Conservation (phyloP, 257 asterid species). For the Echites panduratus region DNA sequence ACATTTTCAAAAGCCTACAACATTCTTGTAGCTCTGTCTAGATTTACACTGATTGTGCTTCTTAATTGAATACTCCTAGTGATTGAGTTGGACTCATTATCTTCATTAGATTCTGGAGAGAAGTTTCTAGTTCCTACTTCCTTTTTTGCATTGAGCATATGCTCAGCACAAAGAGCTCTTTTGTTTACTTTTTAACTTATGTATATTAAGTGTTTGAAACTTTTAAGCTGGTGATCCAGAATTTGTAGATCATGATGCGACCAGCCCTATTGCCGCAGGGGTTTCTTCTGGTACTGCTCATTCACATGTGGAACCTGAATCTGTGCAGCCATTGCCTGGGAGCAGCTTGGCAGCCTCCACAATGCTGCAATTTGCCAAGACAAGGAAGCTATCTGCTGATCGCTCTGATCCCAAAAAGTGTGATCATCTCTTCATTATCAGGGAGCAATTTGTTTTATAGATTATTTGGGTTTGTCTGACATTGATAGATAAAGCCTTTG, state of each 20-base stretch:
- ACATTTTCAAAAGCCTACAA: not conserved
- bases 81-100: not conserved
- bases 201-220: not conserved
- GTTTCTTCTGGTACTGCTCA: conserved; percentile 66
- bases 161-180: not conserved
- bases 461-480: not conserved
- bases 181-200: not conserved
- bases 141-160: not conserved
- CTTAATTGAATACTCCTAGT: no score
- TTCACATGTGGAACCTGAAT: conserved; percentile 73
- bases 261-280: conserved; percentile 48
- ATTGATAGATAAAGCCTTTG: not conserved
- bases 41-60: not conserved
- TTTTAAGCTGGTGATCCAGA: conserved; percentile 35
- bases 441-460: not conserved
- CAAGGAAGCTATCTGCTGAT: conserved; percentile 79
- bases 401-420: conserved; percentile 92
- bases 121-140: not conserved
- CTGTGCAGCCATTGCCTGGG: conserved; percentile 64
- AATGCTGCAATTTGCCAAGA: conserved; percentile 78
- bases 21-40: not conserved
- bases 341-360: conserved; percentile 62
- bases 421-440: conserved; percentile 13
- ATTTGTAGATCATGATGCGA: conserved; percentile 48
- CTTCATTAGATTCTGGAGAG: not conserved